Evolutionary conservation across 2,329 filamentous ascomycete species (phyloP), one percentile per base, ranked within the genome.

Genomic region (Fusarium devonianum): DNA sequence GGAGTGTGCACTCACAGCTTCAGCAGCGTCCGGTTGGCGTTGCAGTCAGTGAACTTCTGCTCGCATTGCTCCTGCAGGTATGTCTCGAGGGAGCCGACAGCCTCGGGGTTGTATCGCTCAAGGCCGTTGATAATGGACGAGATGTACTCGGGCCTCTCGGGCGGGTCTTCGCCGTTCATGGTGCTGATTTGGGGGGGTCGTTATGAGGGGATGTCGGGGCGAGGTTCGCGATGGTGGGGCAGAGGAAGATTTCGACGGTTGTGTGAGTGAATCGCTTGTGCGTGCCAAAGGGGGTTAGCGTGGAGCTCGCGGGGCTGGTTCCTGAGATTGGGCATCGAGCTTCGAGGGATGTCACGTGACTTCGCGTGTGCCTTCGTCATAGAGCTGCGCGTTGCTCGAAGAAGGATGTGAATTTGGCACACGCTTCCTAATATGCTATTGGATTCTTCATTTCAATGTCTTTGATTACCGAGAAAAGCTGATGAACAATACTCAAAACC

Each of bases 51-150:
- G 66, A 89, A 92, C 77, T 92, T 88, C 75, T 89, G 87, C 76
- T 97, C 93, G 81, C 94, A 99, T 78, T 99, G 94, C 75, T 92
- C 87, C 70, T 84, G 83, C 58, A 99, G 88, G 76, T 99, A 99
- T 73, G 90, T 88, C 82, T 99, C 93, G 75, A 99, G 94, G 62
- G 90, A 83, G 56, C 85, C 84, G 38, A 95, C 96, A 40, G 94
- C 96, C 80, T 99, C 94, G 30, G 94, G 94, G 76, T 99, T 99
- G 81, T 99, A 99, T 70, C 94, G 85, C 77, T 99, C 94, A 60
- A 99, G 90, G 66, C 94, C 93, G 77, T 93, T 96, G 71, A 99
- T 91, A 70, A 99, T 97, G 74, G 79, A 82, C 71, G 91, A 88
- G 75, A 99, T 95, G 74, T 94, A 87, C 64, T 94, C 90, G 66